A percentile compares a stretch with the other conserved stretches of the same genome.
Evolutionary conservation across 2,329 filamentous ascomycete species (phyloP).

Genomic region (Geoglossum cookeanum): DNA sequence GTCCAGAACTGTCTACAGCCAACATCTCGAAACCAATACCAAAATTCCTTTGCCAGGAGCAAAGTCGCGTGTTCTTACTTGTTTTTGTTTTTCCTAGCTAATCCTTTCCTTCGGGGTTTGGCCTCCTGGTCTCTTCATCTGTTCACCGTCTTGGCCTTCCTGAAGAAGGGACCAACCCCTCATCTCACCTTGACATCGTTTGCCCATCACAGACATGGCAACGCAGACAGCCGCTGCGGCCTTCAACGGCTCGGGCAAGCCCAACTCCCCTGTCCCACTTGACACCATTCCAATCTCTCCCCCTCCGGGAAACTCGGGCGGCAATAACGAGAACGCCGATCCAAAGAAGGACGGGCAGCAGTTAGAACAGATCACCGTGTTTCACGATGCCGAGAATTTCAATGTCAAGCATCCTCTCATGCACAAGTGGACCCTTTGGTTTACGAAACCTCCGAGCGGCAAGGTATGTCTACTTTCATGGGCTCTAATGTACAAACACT

Average conservation of each 20-base stretch:
- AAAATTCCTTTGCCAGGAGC: background rate
- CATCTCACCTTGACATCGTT: background rate
- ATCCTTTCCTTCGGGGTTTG: background rate
- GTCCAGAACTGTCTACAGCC: background rate
- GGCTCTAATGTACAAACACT: background rate
- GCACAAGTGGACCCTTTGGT: conserved; percentile 98
- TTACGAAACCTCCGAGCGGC: conserved; percentile 91
- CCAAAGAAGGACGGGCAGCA: conserved; percentile 32
- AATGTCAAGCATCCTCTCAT: conserved; percentile 98
- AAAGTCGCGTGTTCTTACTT: background rate
- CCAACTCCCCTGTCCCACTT: conserved; percentile 31
- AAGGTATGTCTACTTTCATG: conserved; percentile 41
- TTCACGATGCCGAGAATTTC: conserved; percentile 97
- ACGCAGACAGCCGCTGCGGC: background rate
- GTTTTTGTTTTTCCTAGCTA: background rate
- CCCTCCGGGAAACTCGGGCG: conserved; percentile 15
- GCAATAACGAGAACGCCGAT: conserved; percentile 38
- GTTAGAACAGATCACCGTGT: conserved; percentile 56
- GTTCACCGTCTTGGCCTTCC: background rate
- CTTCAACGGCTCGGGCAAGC: conserved; percentile 12
- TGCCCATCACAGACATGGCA: background rate
- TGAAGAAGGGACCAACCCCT: background rate
- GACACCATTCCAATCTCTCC: conserved; percentile 37
- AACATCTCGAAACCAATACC: background rate
- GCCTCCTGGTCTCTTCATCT: background rate